Evolutionary conservation across 2,329 filamentous ascomycete genomes (phyloP), one percentile per base, ranked within the genome.

Genomic region (Gnomoniopsis smithogilvyi): DNA sequence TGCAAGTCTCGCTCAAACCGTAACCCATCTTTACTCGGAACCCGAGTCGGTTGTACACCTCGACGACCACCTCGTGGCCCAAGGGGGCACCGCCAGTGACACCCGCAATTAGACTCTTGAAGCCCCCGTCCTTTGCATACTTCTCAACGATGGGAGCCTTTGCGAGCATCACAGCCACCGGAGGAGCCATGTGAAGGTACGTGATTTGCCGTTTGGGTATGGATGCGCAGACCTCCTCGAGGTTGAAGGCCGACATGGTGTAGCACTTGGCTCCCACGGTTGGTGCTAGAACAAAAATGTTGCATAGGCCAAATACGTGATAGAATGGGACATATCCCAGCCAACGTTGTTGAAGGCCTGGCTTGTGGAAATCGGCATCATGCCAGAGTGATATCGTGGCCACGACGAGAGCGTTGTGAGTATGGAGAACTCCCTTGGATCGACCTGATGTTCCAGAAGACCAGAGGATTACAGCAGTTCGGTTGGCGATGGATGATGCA

Each of bases 1-100:
- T 90, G 15, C 88, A 90, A 2, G 78, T 80, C 71, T 92, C 89
- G 14, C 88, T 91, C 82, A 92, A 88, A 1, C 90, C 90, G 79
- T 88, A 92, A 1, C 88, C 89, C 67, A 91, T 83, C 68, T 74
- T 64, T 11, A 76, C 63, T 2, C 70, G 66, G 65, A 79, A 73
- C 68, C 84, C 88, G 26, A 86, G 71, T 26, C 76, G 76, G 67
- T 87, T 80, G 68, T 87, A 86, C 15, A 87, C 81, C 64, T 88
- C 83, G 36, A 76, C 76, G 48, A 80, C 79, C 14, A 84, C 76
- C 64, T 86, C 80, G 47, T 76, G 75, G 1, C 78, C 77, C 3
- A 87, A 70, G 0, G 88, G 88, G 3, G 89, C 89, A 3, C 88
- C 88, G 43, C 89, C 89, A 51, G 78, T 83, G 0, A 77, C 75